Evolutionary conservation across 441 rosid species (phyloP), one percentile per base, ranked within the genome.

Genomic region (Pelargonium australe): DNA sequence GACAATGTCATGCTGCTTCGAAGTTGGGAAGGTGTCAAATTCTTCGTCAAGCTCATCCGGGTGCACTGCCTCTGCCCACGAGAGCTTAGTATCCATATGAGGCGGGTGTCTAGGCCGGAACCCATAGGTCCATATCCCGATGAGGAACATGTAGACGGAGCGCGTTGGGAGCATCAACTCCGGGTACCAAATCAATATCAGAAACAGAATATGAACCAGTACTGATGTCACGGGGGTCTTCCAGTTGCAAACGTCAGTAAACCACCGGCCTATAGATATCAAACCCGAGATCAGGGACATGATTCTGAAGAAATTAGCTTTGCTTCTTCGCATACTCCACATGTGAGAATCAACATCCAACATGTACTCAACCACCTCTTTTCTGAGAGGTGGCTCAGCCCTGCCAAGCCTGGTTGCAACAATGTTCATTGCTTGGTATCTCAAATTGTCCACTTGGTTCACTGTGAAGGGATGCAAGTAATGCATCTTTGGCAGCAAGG

Each of bases 311-410:
- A 91, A 95, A 72, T 91, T 90, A 3, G 97, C 99, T 75, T 95
- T 95, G 91, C 97, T 91, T 83, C 97, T 85, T 74, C 99, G 77
- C 97, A 90, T 91, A 73, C 97, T 91, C 99, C 97, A 91, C 99
- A 95, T 95, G 81, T 91, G 97, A 63, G 97, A 90, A 25, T 94
- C 97, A 5, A 95, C 97, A 71, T 91, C 99, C 25, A 95, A 87
- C 99, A 94, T 95, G 72, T 88, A 95, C 72, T 95, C 99, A 2
- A 95, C 99, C 0, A 95, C 85, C 79, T 95, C 99, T 80, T 90
- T 95, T 76, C 99, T 86, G 64, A 95, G 73, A 0, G 97, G 96
- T 2, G 97, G 99, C 78, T 95, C 99, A 1, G 97, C 94, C 62
- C 97, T 81, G 62, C 89, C 83, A 60, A 91, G 84, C 83, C 99